Conservation (phyloP, 768 basidiomycete species). For the Macrocybe gigantea region DNA sequence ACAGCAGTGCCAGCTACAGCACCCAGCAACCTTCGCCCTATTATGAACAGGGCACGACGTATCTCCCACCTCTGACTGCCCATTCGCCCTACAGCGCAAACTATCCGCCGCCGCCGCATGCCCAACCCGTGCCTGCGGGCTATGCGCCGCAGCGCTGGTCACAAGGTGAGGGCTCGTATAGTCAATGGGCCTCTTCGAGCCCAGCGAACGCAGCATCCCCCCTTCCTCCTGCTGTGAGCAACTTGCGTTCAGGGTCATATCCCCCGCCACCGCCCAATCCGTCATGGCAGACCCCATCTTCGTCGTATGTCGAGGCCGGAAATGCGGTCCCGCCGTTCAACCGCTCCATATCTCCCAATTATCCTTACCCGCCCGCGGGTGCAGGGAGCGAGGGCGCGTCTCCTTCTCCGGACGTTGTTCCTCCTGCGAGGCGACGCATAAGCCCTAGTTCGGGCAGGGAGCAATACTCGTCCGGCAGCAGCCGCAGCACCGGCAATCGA, state of each 20-base stretch:
- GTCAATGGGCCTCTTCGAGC: conserved; percentile 23
- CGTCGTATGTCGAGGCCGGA: conserved; percentile 16
- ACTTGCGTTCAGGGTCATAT: conserved; percentile 25
- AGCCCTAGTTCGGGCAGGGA: conserved; percentile 49
- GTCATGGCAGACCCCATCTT: conserved; percentile 38
- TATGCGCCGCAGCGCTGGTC: conserved; percentile 41
- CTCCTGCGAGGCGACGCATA: conserved; percentile 51
- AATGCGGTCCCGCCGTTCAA: neutral
- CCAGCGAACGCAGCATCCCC: conserved; percentile 23
- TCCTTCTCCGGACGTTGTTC: conserved; percentile 41
- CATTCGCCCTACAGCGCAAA: conserved; percentile 24
- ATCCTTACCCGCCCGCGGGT: conserved; percentile 29
- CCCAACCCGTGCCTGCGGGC: conserved; percentile 17
- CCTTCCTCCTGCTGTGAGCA: conserved; percentile 23
- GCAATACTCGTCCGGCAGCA: conserved; percentile 30
- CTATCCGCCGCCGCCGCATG: conserved; percentile 27
- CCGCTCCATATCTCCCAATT: conserved; percentile 21
- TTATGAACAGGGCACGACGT: conserved; percentile 27
- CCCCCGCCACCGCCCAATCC: conserved; percentile 24
- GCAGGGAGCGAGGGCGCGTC: conserved; percentile 21
- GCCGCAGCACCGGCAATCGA: conserved; percentile 53
- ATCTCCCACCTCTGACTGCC: conserved; percentile 33
- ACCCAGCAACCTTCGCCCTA: conserved; percentile 31
- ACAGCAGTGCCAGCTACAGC: conserved; percentile 30
- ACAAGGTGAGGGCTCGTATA: conserved; percentile 24